phyloP scores from a whole-genome alignment of 208 protist species.

The Porcisia hertigi region DNA sequence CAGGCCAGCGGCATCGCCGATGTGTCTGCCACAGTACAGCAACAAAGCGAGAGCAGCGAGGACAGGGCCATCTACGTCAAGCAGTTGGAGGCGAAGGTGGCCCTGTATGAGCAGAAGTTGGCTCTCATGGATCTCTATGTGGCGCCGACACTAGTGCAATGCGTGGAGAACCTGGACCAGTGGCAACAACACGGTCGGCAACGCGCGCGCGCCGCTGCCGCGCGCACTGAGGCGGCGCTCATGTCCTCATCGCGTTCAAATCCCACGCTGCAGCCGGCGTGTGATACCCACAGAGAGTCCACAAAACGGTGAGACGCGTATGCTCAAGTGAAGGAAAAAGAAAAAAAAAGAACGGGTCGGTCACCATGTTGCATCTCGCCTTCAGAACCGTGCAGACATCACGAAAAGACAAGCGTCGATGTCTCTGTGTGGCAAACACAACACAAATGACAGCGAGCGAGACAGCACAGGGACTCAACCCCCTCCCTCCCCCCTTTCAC shows the following conservation, averaged over 20 bases:
- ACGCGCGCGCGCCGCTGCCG: not conserved
- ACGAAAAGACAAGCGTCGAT: not conserved
- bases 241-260: not conserved
- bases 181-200: slow-evolving; percentile 1
- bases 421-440: not conserved
- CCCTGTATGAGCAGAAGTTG: slow-evolving; percentile 41
- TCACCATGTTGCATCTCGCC: not conserved
- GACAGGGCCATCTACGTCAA: slow-evolving; percentile 25
- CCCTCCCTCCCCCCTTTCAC: not conserved
- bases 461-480: not conserved
- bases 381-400: not conserved
- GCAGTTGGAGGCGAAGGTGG: slow-evolving; percentile 25
- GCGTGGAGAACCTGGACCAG: slow-evolving; percentile 34
- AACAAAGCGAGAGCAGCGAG: slow-evolving; percentile 9
- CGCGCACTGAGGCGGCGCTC: not conserved
- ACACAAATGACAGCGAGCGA: not conserved
- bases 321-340: not conserved
- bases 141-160: slow-evolving; percentile 31
- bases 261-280: not conserved
- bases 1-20: not conserved
- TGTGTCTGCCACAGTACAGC: not conserved
- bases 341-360: not conserved
- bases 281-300: not conserved
- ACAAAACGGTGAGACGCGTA: too few species aligned
- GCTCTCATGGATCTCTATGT: slow-evolving; percentile 39